Evolutionary conservation across 768 basidiomycete genomes (phyloP), one percentile per base, ranked within the genome.

Genomic region (Termitomyces sp.): DNA sequence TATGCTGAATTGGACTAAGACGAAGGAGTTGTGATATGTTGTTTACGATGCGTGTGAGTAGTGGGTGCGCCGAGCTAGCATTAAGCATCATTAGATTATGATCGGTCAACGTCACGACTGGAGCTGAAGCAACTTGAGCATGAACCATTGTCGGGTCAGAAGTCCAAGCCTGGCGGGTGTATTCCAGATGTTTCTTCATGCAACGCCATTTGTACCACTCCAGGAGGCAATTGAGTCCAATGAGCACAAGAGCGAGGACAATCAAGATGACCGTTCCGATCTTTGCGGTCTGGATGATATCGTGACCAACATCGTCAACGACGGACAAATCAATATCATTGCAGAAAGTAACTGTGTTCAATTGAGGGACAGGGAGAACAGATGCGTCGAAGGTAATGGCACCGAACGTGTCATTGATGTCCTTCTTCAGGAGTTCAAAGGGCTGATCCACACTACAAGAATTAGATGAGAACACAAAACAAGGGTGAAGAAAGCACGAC

Each of bases 121-220:
- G 87, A 15, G 71, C 65, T 40, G 64, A 58, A 5, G 66, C 58
- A 35, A 70, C 61, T 45, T 72, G 70, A 40, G 66, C 53, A 22
- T 82, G 79, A 57, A 73, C 66, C 53, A 83, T 72, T 11, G 84
- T 82, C 6, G 89, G 88, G 66, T 93, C 90, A 2, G 84, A 73
- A 53, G 70, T 68, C 88, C 91, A 93, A 3, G 88, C 89, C 59
- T 85, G 79, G 43, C 91, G 87, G 5, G 85, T 90, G 55, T 76
- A 76, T 62, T 79, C 77, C 55, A 93, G 71, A 62, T 90, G 84
- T 3, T 60, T 62, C 70, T 82, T 82, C 67, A 90, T 77, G 66
- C 73, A 82, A 12, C 80, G 77, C 89, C 93, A 97, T 64, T 88
- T 88, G 77, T 85, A 93, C 89, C 92, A 93, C 62, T 93, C 91